Conservation (phyloP, 345 rosid genomes). For the Gossypium australe region DNA sequence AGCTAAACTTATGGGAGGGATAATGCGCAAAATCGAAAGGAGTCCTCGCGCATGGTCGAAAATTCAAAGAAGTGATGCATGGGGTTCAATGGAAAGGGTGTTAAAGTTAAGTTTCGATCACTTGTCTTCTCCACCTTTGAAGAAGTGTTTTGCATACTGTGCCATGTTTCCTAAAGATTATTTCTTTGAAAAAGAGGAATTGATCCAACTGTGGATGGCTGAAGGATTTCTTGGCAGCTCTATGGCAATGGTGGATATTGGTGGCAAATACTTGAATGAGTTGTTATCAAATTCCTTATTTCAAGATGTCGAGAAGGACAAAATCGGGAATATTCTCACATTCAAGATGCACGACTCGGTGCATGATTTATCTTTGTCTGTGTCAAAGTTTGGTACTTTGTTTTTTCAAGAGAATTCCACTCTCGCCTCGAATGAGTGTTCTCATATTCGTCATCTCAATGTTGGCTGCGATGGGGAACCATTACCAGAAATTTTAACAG, state of each 20-base stretch:
- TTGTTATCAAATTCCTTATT: too few relatives aligned
- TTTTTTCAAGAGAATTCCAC: not conserved
- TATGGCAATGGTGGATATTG: too few relatives aligned
- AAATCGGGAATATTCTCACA: not conserved
- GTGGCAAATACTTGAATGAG: too few relatives aligned
- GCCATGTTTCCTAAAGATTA: not conserved
- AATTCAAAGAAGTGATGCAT: not conserved
- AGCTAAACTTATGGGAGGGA: not conserved
- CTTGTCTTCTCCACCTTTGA: not conserved
- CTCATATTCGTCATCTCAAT: not conserved
- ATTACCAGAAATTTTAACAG: too few relatives aligned
- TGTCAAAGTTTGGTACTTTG: not conserved
- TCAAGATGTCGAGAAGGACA: not conserved
- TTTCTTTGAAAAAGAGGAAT: too few relatives aligned
- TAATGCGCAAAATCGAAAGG: not conserved
- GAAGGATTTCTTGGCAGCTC: too few relatives aligned
- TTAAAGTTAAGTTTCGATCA: constrained; percentile 14
- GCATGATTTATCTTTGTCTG: too few relatives aligned
- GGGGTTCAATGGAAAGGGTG: not conserved
- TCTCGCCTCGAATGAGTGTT: too few relatives aligned
- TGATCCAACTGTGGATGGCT: too few relatives aligned
- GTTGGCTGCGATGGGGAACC: not conserved
- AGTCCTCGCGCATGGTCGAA: not conserved
- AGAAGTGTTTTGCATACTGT: constrained; percentile 15
- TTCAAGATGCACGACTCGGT: constrained; percentile 22